Conservation (phyloP, 2,329 filamentous ascomycete genomes). For the Balansia obtecta region DNA sequence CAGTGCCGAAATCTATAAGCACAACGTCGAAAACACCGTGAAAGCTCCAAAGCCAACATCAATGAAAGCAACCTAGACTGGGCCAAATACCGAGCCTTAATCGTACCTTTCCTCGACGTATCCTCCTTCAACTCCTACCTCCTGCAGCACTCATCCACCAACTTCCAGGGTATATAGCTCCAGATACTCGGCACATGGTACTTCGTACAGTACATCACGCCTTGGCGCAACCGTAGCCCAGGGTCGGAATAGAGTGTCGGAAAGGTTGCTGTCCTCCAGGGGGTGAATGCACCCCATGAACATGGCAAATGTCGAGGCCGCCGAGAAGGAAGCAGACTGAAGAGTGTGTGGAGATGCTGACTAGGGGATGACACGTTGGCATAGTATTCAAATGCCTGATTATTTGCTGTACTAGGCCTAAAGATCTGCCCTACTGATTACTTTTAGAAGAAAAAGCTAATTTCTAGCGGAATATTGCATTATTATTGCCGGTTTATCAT, state of each 20-base stretch:
- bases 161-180: conserved; percentile 29
- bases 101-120: conserved; percentile 14
- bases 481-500: not conserved
- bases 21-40: too few species aligned
- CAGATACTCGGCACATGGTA: conserved; percentile 30
- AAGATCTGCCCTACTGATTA: too few species aligned
- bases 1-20: too few species aligned
- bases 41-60: too few species aligned
- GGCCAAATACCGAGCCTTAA: not conserved
- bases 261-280: conserved; percentile 31
- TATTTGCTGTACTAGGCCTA: too few species aligned
- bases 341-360: conserved; percentile 27
- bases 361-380: conserved; percentile 15
- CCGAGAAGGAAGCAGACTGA: conserved; percentile 36
- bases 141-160: conserved; percentile 19
- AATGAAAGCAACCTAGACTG: not conserved
- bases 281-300: conserved; percentile 38
- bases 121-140: conserved; percentile 27
- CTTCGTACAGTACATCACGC: conserved; percentile 46
- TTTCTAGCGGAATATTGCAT: too few species aligned
- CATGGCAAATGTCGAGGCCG: conserved; percentile 36
- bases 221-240: conserved; percentile 38
- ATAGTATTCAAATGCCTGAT: not conserved
- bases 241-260: conserved; percentile 50
- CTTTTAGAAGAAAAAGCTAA: too few species aligned